These are phyloP conservation scores for Boletus tomentosulus DNA, from an alignment of 768 basidiomycete genomes.

Conservation along the genomic window DNA sequence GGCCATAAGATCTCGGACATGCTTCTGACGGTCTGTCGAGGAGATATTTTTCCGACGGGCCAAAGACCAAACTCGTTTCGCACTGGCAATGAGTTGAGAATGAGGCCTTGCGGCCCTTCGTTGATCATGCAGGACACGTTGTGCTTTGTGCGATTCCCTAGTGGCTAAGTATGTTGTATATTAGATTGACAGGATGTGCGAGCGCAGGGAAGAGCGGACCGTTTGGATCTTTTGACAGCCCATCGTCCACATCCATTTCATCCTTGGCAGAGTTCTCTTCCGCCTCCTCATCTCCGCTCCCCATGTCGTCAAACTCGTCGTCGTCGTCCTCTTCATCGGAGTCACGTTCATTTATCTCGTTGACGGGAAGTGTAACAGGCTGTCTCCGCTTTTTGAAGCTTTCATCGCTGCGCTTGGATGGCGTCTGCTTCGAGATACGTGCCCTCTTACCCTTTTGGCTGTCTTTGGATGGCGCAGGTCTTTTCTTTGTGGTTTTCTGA, in stretches of 20 bases:
- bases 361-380: constrained; percentile 47
- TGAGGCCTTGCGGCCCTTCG: constrained; percentile 77
- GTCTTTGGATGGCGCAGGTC: constrained; percentile 42
- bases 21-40: constrained; percentile 66
- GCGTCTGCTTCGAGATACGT: constrained; percentile 37
- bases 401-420: constrained; percentile 23
- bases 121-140: constrained; percentile 61
- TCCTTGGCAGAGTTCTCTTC: constrained; percentile 25
- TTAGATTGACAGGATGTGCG: constrained; percentile 6
- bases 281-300: constrained; percentile 27
- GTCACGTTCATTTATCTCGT: constrained; percentile 33
- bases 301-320: constrained; percentile 32
- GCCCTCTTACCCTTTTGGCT: constrained; percentile 52
- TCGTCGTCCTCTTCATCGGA: constrained; percentile 36
- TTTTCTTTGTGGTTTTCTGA: constrained; percentile 47
- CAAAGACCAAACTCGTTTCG: constrained; percentile 75
- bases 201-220: constrained; percentile 37
- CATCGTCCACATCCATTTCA: constrained; percentile 28
- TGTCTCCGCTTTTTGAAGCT: constrained; percentile 53
- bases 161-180: constrained; percentile 40
- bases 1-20: constrained; percentile 69
- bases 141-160: constrained; percentile 67
- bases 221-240: constrained; percentile 49
- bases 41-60: constrained; percentile 70
- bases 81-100: constrained; percentile 60